Percentiles rank a stretch among this genome's conserved stretches.
Conservation (phyloP, 1,284 basidiomycete species). For the Trichosporon faecale region DNA sequence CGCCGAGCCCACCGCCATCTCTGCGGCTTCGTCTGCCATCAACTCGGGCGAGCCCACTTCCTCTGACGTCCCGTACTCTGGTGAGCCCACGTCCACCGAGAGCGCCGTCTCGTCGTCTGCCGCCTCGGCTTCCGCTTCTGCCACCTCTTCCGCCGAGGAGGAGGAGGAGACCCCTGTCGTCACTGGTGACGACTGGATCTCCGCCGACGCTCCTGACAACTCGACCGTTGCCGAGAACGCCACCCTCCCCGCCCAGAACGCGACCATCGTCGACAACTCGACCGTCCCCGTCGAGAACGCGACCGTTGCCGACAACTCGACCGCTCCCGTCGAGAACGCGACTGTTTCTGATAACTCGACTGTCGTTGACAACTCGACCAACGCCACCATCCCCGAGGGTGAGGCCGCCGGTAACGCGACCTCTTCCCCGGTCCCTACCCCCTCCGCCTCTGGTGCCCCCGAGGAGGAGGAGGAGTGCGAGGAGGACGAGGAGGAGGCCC, state of each 20-base stretch:
- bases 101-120: background rate
- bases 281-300: background rate
- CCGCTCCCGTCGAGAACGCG: background rate
- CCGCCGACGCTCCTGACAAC: background rate
- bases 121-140: background rate
- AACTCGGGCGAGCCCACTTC: background rate
- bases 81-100: background rate
- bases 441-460: background rate
- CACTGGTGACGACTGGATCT: constrained; percentile 6
- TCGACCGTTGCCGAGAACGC: background rate
- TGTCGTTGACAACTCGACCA: background rate
- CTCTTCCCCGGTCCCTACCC: background rate
- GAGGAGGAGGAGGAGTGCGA: constrained; percentile 15
- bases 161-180: background rate
- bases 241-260: background rate
- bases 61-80: background rate
- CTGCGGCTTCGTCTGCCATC: background rate
- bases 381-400: background rate
- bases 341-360: background rate
- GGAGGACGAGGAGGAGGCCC: constrained; percentile 19
- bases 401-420: constrained; percentile 7
- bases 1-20: background rate
- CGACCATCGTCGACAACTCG: background rate
- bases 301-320: background rate
- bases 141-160: background rate